These are phyloP conservation scores for Candolleomyces eurysporus DNA, from an alignment of 768 basidiomycete genomes.

Conservation along the genomic window DNA sequence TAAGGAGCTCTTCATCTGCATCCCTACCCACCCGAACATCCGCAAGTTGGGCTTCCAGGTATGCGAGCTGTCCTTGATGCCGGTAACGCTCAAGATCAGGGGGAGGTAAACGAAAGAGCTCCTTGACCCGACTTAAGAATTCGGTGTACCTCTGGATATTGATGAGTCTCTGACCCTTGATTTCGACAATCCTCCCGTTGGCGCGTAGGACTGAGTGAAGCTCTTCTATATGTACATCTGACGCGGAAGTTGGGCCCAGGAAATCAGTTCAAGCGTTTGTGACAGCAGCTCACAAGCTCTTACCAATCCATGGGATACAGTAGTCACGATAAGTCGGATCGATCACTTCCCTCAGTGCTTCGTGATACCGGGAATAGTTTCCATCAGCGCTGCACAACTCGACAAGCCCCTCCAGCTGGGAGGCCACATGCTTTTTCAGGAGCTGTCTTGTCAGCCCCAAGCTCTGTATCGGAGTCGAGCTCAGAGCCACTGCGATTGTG, in stretches of 20 bases:
- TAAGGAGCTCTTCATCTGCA: slow-evolving; percentile 31
- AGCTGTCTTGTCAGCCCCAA: slow-evolving; percentile 31
- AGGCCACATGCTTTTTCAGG: slow-evolving; percentile 24
- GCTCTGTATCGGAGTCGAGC: slow-evolving; percentile 37
- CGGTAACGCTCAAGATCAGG: slow-evolving; percentile 32
- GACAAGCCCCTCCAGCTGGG: slow-evolving; percentile 31
- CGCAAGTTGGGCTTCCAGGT: slow-evolving; percentile 37
- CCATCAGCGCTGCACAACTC: slow-evolving; percentile 30
- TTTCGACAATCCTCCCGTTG: slow-evolving; percentile 24
- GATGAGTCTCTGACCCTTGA: slow-evolving; percentile 35
- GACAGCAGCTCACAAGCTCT: not conserved
- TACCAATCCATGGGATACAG: slow-evolving; percentile 44
- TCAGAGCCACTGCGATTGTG: slow-evolving; percentile 40
- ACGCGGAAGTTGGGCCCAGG: not conserved
- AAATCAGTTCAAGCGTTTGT: not conserved
- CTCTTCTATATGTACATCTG: slow-evolving; percentile 40
- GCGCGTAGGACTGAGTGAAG: slow-evolving; percentile 28
- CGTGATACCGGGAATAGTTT: slow-evolving; percentile 37
- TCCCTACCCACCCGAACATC: slow-evolving; percentile 22
- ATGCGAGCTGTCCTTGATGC: slow-evolving; percentile 34
- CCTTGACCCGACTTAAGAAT: slow-evolving; percentile 35
- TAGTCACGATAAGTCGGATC: slow-evolving; percentile 19
- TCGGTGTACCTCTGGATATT: slow-evolving; percentile 40
- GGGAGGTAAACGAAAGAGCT: slow-evolving; percentile 28
- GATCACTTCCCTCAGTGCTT: slow-evolving; percentile 24